Percentiles rank a stretch among this genome's conserved stretches.
These are phyloP conservation scores for Sporothrix curviconia DNA, from an alignment of 2,329 filamentous ascomycete species.

Conservation along the genomic window DNA sequence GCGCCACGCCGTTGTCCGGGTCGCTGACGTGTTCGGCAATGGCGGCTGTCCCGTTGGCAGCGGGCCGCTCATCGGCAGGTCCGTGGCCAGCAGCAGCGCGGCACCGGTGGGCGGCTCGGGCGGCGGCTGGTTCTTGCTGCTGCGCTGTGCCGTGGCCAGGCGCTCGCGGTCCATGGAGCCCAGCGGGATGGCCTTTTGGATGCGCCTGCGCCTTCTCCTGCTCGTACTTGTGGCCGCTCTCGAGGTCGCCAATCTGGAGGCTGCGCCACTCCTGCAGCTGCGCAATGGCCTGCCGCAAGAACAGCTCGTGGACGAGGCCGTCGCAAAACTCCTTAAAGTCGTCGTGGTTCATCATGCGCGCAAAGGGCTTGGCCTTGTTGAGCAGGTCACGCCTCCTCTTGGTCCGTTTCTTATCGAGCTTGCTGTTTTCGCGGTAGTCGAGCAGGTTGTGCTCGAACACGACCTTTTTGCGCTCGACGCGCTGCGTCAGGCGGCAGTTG, in stretches of 20 bases:
- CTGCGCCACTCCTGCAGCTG: constrained; percentile 93
- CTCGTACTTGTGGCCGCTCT: constrained; percentile 87
- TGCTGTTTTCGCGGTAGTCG: constrained; percentile 87
- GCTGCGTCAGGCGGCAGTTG: constrained; percentile 81
- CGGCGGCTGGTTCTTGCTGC: constrained; percentile 60
- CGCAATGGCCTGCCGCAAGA: constrained; percentile 78
- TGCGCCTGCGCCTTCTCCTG: constrained; percentile 72
- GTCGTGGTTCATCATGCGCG: constrained; percentile 88
- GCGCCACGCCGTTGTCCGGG: constrained; percentile 12
- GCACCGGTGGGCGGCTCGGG: constrained; percentile 69
- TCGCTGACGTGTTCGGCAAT: constrained; percentile 19
- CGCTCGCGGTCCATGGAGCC: constrained; percentile 78
- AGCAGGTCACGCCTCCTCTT: constrained; percentile 90
- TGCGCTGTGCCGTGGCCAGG: constrained; percentile 64
- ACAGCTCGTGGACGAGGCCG: constrained; percentile 83
- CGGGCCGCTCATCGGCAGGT: constrained; percentile 40
- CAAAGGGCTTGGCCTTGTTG: constrained; percentile 92
- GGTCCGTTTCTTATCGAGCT: constrained; percentile 85
- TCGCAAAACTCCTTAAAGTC: constrained; percentile 85
- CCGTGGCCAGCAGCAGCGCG: constrained; percentile 68
- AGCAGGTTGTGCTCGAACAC: constrained; percentile 92
- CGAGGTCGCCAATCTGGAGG: constrained; percentile 75
- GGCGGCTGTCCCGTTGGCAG: constrained; percentile 48
- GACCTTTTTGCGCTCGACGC: constrained; percentile 91
- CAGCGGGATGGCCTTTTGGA: constrained; percentile 63